Percentiles rank a stretch among this genome's conserved stretches.
Evolutionary conservation across 2,329 filamentous ascomycete species (phyloP).

Genomic region (Emydomyces testavorans): DNA sequence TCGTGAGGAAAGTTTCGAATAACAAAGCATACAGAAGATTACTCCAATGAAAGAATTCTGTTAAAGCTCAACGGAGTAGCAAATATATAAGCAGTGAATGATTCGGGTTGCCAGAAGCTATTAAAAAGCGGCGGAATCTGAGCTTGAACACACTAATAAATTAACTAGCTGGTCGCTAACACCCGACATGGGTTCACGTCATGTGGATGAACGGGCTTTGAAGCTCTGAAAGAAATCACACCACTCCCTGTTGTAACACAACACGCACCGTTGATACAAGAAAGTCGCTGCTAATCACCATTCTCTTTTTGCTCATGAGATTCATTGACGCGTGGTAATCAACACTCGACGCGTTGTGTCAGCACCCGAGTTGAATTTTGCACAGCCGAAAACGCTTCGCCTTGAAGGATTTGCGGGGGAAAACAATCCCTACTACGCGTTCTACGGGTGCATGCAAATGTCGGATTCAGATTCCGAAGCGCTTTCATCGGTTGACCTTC

Average conservation of each 20-base stretch:
- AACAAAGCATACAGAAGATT: too few relatives aligned
- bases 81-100: background rate
- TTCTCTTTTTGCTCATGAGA: background rate
- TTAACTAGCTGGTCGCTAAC: too few relatives aligned
- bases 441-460: slow-evolving; percentile 14
- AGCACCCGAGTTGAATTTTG: background rate
- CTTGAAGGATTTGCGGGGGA: background rate
- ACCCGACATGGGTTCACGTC: too few relatives aligned
- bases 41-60: too few relatives aligned
- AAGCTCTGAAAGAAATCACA: background rate
- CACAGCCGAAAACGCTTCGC: background rate
- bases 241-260: background rate
- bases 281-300: background rate
- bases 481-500: slow-evolving; percentile 20
- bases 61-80: too few relatives aligned
- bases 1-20: too few relatives aligned
- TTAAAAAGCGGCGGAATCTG: background rate
- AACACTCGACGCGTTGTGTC: background rate
- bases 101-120: background rate
- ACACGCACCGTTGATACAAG: background rate
- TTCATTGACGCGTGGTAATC: slow-evolving; percentile 2
- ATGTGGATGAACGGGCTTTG: slow-evolving; percentile 1
- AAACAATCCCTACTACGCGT: background rate
- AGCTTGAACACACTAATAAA: too few relatives aligned
- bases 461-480: slow-evolving; percentile 26